Base-by-base conservation (phyloP, 2,329 filamentous ascomycete genomes). In the Didymella segeticola region DNA sequence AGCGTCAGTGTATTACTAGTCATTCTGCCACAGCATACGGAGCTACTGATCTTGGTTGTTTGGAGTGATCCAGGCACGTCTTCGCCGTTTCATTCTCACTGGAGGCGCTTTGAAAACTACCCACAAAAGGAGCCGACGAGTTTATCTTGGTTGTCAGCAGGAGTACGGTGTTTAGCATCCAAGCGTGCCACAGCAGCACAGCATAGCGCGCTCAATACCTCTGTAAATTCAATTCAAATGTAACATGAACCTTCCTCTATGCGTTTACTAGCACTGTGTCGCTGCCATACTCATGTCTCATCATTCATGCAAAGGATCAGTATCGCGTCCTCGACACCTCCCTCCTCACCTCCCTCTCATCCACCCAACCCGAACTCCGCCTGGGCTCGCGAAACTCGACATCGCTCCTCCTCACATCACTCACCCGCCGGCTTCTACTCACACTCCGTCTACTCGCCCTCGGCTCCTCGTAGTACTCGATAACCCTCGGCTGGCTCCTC, bases 261-360 rank as follows among this genome's bases (percentile, higher is more conserved):
- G 36, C 27, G 17, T 36, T 31, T 26, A 37, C n/a, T n/a, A n/a
- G n/a, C n/a, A n/a, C n/a, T 43, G 19, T 33, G n/a, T 34, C 20
- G 11, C 31, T 12, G 17, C 12, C 38, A 39, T 42, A 34, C 34
- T 31, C 27, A 23, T 22, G 6, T n/a, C 17, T 45, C 45, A 19
- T 45, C 15, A 27, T 17, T 33, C 27, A 43, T 43, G 22, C 39
- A 25, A 31, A n/a, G 7, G 3, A 15, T 45, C 34, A 66, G 39
- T 64, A 68, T 62, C 68, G 55, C 22, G 69, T 64, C 29, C 69
- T 51, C 43, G 65, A 67, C 31, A 73, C 67, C 53, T 70, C 70
- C 55, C 67, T 64, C 56, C 66, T 62, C 25, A 56, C 52, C 43
- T 49, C 37, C 48, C 64, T 57, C 54, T 70, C 67, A 55, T 69